Evolutionary conservation across 768 basidiomycete genomes (phyloP).

Genomic region (Neoboletus brunneissimus): DNA sequence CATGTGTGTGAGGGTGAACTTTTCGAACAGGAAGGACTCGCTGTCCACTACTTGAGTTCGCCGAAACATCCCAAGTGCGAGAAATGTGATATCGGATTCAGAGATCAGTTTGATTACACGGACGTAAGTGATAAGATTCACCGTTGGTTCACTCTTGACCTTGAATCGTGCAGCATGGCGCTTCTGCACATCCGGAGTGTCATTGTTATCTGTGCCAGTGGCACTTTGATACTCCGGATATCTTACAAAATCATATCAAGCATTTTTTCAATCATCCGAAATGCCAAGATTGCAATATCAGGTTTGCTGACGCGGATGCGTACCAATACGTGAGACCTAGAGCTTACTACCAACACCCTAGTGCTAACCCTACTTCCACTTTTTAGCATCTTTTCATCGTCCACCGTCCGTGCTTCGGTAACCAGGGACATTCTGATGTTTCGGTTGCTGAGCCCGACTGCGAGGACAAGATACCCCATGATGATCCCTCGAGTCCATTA

Average conservation of each 20-base stretch:
- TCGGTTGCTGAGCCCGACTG: not conserved
- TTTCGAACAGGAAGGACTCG: slow-evolving; percentile 24
- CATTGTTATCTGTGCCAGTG: slow-evolving; percentile 38
- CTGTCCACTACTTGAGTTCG: slow-evolving; percentile 27
- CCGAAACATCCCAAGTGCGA: slow-evolving; percentile 28
- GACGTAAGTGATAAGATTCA: slow-evolving; percentile 20
- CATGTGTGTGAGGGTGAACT: slow-evolving; percentile 23
- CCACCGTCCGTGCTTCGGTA: slow-evolving; percentile 23
- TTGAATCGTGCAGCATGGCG: slow-evolving; percentile 28
- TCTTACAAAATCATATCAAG: slow-evolving; percentile 40
- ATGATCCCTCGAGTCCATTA: slow-evolving; percentile 7
- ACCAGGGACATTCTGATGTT: slow-evolving; percentile 1
- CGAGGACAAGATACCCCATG: not conserved
- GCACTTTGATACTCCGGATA: slow-evolving; percentile 38
- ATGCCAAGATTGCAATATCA: slow-evolving; percentile 41
- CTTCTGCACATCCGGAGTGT: slow-evolving; percentile 30
- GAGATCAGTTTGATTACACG: slow-evolving; percentile 24
- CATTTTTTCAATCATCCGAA: slow-evolving; percentile 45
- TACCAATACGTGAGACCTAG: slow-evolving; percentile 35
- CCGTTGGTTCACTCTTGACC: slow-evolving; percentile 9
- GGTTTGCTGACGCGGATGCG: slow-evolving; percentile 39
- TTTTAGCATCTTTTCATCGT: slow-evolving; percentile 28
- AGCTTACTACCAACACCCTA: not conserved
- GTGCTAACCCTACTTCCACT: not conserved
- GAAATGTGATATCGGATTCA: slow-evolving; percentile 28